Base-by-base conservation (phyloP, 345 rosid species). In the Aquilaria yunnanensis region DNA sequence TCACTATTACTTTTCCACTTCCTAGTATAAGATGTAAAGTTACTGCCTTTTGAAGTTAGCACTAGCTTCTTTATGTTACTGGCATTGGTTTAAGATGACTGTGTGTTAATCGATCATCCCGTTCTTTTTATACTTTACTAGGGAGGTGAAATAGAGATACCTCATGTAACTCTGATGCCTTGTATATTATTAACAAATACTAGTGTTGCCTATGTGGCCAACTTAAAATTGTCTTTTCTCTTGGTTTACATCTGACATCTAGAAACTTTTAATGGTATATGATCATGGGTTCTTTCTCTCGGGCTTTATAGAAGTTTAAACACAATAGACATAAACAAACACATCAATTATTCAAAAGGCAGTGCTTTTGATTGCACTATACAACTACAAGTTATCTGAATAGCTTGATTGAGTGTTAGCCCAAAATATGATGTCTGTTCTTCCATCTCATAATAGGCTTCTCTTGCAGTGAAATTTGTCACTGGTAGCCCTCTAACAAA, bases 401-500 rank as follows among this genome's bases (percentile, higher is more conserved):
- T 1, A 51, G 29, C 1, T 4, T 54, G 14, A 37, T 37, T 9
- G 5, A 37, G 43, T 37, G 43, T 37, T 37, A 37, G 8, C 8
- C 37, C 23, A 13, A 31, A 43, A 55, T 13, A n/a, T 11, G 4
- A n/a, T 67, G 41, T 61, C 6, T 32, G 6, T 10, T 55, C 10
- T 61, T 58, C 46, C 46, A 50, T 60, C 47, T 63, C 56, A 57
- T 47, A 37, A 14, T 49, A 32, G 14, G 61, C 16, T 59, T 66
- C 16, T 63, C 53, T 61, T 66, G 59, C 64, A 80, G 84, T 61
- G 59, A 75, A 64, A 43, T 12, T 32, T 34, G 52, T 50, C 60
- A 59, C 54, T 61, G 65, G 51, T 57, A 50, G 63, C 63, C 32
- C 37, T 54, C 6, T 30, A 14, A 32, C 13, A n/a, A 51, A 3